Percentiles rank a stretch among this genome's conserved stretches.
Evolutionary conservation across 1,284 basidiomycete genomes (phyloP).

Genomic region (Puccinia polysora): DNA sequence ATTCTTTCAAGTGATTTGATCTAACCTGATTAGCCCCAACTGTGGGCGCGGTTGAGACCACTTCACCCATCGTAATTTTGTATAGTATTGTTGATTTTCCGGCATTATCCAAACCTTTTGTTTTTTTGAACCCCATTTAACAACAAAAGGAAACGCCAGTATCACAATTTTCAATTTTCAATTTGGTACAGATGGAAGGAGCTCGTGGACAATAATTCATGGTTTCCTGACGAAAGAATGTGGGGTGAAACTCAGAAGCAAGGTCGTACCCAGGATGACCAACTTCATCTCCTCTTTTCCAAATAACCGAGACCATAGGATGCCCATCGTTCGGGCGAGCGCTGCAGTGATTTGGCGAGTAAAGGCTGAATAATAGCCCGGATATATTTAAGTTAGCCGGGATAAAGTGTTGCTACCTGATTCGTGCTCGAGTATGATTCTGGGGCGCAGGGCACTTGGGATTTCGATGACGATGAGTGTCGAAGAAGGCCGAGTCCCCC

Average conservation of each 20-base stretch:
- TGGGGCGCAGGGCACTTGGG: too few species aligned
- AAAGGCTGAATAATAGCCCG: too few species aligned
- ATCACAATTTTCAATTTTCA: too few species aligned
- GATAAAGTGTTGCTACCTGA: too few species aligned
- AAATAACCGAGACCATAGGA: slow-evolving; percentile 56
- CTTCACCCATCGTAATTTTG: slow-evolving; percentile 58
- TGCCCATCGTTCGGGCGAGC: slow-evolving; percentile 18
- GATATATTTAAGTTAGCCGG: too few species aligned
- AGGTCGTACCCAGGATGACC: slow-evolving; percentile 52
- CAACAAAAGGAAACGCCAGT: slow-evolving; percentile 21
- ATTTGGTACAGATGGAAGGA: neutral
- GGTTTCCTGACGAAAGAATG: neutral
- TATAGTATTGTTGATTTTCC: slow-evolving; percentile 58
- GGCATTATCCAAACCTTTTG: slow-evolving; percentile 55
- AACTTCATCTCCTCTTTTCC: slow-evolving; percentile 57
- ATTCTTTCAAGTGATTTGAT: neutral
- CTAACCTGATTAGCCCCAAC: slow-evolving; percentile 55
- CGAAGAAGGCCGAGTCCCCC: too few species aligned
- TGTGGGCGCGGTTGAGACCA: slow-evolving; percentile 58
- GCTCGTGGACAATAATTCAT: neutral
- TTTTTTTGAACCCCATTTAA: neutral
- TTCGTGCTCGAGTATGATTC: too few species aligned
- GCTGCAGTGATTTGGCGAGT: neutral
- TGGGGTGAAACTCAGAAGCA: neutral
- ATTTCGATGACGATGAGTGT: too few species aligned